phyloP scores from a whole-genome alignment of 371 early-diverging fungal species.

The Coemansia sp. region DNA sequence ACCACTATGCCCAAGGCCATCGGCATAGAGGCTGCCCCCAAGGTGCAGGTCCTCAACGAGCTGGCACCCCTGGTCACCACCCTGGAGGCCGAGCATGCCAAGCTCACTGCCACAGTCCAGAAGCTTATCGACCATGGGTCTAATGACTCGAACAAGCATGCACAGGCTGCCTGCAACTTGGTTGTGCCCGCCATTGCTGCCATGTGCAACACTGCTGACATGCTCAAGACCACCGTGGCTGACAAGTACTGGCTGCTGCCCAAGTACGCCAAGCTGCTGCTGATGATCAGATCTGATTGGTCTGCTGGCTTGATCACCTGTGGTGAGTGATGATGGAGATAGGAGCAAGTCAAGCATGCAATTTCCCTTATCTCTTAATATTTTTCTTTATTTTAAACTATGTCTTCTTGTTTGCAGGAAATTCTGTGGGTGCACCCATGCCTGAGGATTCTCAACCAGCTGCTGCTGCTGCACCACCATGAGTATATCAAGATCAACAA shows the following conservation, averaged over 20 bases:
- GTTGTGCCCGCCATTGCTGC: conserved; percentile 72
- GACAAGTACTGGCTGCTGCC: conserved; percentile 96
- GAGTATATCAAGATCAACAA: conserved; percentile 69
- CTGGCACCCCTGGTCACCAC: conserved; percentile 62
- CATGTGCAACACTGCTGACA: conserved; percentile 73
- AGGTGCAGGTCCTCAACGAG: conserved; percentile 66
- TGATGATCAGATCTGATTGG: conserved; percentile 57
- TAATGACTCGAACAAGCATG: conserved; percentile 55
- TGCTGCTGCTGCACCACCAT: conserved; percentile 85
- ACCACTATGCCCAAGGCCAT: conserved; percentile 65
- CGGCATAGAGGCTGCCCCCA: conserved; percentile 62
- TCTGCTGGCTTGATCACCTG: too few relatives aligned
- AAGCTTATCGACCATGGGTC: too few relatives aligned
- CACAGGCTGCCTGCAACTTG: conserved; percentile 58
- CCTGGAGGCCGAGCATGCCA: conserved; percentile 57
- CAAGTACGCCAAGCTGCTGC: conserved; percentile 93
- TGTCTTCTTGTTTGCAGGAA: conserved; percentile 59
- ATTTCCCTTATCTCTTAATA: background rate
- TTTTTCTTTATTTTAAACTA: background rate
- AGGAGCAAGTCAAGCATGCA: too few relatives aligned
- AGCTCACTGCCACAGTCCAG: conserved; percentile 3
- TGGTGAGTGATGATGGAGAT: too few relatives aligned
- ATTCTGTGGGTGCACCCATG: conserved; percentile 71
- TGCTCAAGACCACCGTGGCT: conserved; percentile 73
- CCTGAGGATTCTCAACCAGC: conserved; percentile 86